Percentiles rank a stretch among this genome's conserved stretches.
Conservation (phyloP, 1,139 yeast genomes). For the Debaryomyces psychrophilus region DNA sequence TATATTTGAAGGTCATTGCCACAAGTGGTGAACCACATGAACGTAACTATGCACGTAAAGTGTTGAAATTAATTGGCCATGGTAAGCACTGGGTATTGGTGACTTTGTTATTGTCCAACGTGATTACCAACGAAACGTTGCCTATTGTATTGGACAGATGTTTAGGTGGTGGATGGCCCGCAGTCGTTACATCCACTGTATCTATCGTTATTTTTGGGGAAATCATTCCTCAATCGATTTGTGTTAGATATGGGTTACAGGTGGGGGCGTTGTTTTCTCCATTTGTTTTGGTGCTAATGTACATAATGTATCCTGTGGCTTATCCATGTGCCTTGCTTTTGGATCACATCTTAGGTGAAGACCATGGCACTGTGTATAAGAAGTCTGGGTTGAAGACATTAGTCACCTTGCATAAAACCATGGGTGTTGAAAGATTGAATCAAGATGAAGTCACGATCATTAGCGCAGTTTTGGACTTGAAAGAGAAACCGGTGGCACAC, state of each 20-base stretch:
- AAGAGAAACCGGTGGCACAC: conserved; percentile 82
- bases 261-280: conserved; percentile 93
- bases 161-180: conserved; percentile 97
- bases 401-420: conserved; percentile 88
- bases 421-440: conserved; percentile 93
- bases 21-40: conserved; percentile 62
- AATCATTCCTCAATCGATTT: conserved; percentile 90
- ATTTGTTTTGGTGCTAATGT: conserved; percentile 83
- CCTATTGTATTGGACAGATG: conserved; percentile 93
- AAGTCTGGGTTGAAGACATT: conserved; percentile 91
- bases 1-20: conserved; percentile 74
- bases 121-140: conserved; percentile 91
- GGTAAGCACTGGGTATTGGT: conserved; percentile 99
- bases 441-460: conserved; percentile 96
- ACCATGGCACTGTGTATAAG: conserved; percentile 93
- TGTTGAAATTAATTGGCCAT: conserved; percentile 67
- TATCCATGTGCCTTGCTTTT: conserved; percentile 84
- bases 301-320: conserved; percentile 87
- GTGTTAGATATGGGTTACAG: conserved; percentile 89
- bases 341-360: conserved; percentile 87
- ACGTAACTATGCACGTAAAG: conserved; percentile 71
- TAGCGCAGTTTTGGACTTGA: conserved; percentile 88
- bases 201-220: conserved; percentile 95
- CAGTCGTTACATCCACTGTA: conserved; percentile 89
- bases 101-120: conserved; percentile 81